Percentiles rank a stretch among this genome's conserved stretches.
Conservation (phyloP, 768 basidiomycete species). For the Lactarius psammicola region DNA sequence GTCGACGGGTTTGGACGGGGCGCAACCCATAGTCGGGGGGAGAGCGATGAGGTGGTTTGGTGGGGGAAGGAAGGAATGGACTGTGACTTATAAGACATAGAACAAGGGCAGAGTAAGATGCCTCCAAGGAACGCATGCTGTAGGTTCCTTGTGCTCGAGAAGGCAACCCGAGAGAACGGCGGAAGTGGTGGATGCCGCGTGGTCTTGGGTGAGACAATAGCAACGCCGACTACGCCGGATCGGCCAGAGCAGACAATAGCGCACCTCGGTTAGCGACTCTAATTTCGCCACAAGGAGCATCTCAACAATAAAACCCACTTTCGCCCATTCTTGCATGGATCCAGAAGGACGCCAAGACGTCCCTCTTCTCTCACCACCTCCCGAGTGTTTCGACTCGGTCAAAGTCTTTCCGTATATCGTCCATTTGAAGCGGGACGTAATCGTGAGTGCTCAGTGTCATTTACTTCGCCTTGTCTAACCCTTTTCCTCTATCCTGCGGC, state of each 20-base stretch:
- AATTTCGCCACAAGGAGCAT: slow-evolving; percentile 11
- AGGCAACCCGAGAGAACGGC: slow-evolving; percentile 17
- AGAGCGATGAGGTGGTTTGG: not conserved
- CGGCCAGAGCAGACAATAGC: not conserved
- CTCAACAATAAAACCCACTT: slow-evolving; percentile 3
- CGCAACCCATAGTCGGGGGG: slow-evolving; percentile 33
- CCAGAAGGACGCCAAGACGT: slow-evolving; percentile 33
- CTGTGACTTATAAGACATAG: slow-evolving; percentile 24
- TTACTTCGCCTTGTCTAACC: not conserved
- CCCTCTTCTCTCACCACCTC: slow-evolving; percentile 53
- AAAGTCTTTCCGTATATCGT: slow-evolving; percentile 83
- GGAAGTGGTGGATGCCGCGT: slow-evolving; percentile 21
- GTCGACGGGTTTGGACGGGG: slow-evolving; percentile 48
- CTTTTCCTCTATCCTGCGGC: slow-evolving; percentile 13
- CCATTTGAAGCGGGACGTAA: slow-evolving; percentile 64
- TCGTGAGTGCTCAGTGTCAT: slow-evolving; percentile 44
- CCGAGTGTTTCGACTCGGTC: slow-evolving; percentile 57
- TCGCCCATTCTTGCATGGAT: slow-evolving; percentile 36
- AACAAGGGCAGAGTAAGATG: slow-evolving; percentile 13
- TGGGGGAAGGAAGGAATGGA: not conserved
- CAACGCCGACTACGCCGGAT: not conserved
- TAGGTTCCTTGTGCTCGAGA: slow-evolving; percentile 21
- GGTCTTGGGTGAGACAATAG: slow-evolving; percentile 21
- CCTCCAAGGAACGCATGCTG: not conserved
- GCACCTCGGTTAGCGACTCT: no score